Conservation (phyloP, 768 basidiomycete genomes). For the Pleurotus sapidus region DNA sequence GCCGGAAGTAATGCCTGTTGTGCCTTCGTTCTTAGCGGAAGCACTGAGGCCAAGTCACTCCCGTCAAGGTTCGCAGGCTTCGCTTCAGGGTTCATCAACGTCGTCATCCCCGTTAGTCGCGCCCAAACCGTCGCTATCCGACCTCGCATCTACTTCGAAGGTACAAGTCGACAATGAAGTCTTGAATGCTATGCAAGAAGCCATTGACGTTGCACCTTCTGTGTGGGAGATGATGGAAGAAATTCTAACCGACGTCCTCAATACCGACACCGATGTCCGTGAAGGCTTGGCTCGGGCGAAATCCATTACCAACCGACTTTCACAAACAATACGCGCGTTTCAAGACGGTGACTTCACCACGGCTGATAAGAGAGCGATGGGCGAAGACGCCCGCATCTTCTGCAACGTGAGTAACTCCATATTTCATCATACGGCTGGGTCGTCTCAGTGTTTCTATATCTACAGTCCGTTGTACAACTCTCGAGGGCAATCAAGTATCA, state of each 20-base stretch:
- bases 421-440: neutral
- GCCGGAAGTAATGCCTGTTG: conserved; percentile 34
- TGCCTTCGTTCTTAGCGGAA: conserved; percentile 20
- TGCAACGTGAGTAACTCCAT: conserved; percentile 58
- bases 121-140: conserved; percentile 36
- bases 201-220: conserved; percentile 75
- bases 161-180: conserved; percentile 76
- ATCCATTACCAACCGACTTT: conserved; percentile 59
- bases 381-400: conserved; percentile 78
- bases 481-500: conserved; percentile 70
- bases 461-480: conserved; percentile 71
- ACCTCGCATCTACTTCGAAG: conserved; percentile 52
- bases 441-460: neutral
- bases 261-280: conserved; percentile 39
- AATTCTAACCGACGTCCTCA: conserved; percentile 48
- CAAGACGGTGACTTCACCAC: conserved; percentile 48
- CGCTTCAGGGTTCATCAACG: conserved; percentile 27
- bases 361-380: conserved; percentile 58
- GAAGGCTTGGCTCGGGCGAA: conserved; percentile 62
- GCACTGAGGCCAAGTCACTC: conserved; percentile 23
- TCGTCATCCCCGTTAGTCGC: conserved; percentile 37
- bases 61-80: conserved; percentile 39
- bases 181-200: conserved; percentile 71
- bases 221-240: conserved; percentile 85
- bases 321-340: conserved; percentile 54